Base-by-base conservation (phyloP, 1,284 basidiomycete genomes). In the Laetiporus sulphureus region DNA sequence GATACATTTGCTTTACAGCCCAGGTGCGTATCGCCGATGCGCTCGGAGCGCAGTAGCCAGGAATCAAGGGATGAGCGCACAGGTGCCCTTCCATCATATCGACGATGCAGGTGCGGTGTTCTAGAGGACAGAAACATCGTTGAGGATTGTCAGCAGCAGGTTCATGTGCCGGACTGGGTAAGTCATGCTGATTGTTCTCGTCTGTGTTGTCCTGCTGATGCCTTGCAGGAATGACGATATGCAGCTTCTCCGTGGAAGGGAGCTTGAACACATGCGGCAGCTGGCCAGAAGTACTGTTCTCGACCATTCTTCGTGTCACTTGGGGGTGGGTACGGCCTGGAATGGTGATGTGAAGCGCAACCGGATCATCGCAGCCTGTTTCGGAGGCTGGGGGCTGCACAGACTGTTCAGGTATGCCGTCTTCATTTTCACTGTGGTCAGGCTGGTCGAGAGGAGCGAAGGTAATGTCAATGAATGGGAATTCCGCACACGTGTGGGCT, bases 1-100 rank as follows among this genome's bases (percentile, higher is more conserved):
- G 36, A 45, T 64, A 64, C 32, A 55, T 54, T 23, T 50, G 20
- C 35, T 44, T 36, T 3, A 50, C 48, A 19, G 49, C 48, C 49
- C 49, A 51, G 15, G 41, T 25, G 7, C 44, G 44, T 13, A 51
- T 49, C 4, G 31, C 49, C 18, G 34, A 22, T 5, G 32, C 5
- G 11, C 13, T 47, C 3, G 49, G 45, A 15, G 21, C 32, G 6
- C 29, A 41, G 23, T 40, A 22, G 6, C 49, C 49, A 12, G 48
- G 49, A 10, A 47, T 34, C 30, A 46, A 18, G 13, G 62, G 61
- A 50, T 65, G 63, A 5, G 59, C 55, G 46, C 52, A 52, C 10
- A 49, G 46, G 39, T 63, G 60, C 3, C 32, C 20, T 16, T 58
- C 50, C 39, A 63, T 53, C 49, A 61, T 47, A 16, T 51, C 40